Percentiles rank a stretch among this genome's conserved stretches.
Evolutionary conservation across 2,329 filamentous ascomycete species (phyloP).

Genomic region (Pseudohalonectria lignicola): DNA sequence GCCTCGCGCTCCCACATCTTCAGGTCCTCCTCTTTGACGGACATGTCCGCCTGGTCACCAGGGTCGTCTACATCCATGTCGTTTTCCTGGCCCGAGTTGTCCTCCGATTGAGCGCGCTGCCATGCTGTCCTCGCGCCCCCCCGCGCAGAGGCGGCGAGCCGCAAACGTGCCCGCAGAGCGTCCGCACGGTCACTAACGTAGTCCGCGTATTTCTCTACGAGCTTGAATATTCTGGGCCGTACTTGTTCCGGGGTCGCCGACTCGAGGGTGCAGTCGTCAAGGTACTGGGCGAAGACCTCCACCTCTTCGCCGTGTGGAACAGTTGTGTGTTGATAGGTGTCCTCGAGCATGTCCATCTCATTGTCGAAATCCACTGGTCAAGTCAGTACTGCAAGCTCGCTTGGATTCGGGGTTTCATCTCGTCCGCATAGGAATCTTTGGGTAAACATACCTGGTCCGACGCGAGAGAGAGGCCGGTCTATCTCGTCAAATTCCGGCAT

Average conservation of each 20-base stretch:
- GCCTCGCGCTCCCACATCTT: slow-evolving; percentile 69
- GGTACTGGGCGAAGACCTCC: slow-evolving; percentile 71
- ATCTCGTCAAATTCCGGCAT: too few relatives aligned
- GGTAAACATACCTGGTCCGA: too few relatives aligned
- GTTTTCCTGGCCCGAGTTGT: slow-evolving; percentile 25
- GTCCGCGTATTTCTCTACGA: slow-evolving; percentile 55
- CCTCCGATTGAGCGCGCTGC: slow-evolving; percentile 14
- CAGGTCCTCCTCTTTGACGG: slow-evolving; percentile 31
- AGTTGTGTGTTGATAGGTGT: slow-evolving; percentile 15
- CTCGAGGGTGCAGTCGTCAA: slow-evolving; percentile 60
- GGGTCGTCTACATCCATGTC: slow-evolving; percentile 47
- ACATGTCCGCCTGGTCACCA: slow-evolving; percentile 20
- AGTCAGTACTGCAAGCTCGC: too few relatives aligned
- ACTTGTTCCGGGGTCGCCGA: slow-evolving; percentile 38
- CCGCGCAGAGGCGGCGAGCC: slow-evolving; percentile 14
- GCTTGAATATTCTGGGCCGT: slow-evolving; percentile 54
- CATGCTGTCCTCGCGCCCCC: slow-evolving; percentile 14
- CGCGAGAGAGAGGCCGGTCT: too few relatives aligned
- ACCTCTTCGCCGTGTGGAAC: slow-evolving; percentile 70
- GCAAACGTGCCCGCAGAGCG: slow-evolving; percentile 28
- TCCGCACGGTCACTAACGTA: slow-evolving; percentile 36
- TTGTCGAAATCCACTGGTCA: slow-evolving; percentile 7
- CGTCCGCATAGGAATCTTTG: too few relatives aligned
- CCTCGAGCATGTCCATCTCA: slow-evolving; percentile 19
- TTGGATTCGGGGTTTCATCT: too few relatives aligned